These are phyloP conservation scores for Salix arbutifolia DNA, from an alignment of 345 rosid species.

Conservation along the genomic window DNA sequence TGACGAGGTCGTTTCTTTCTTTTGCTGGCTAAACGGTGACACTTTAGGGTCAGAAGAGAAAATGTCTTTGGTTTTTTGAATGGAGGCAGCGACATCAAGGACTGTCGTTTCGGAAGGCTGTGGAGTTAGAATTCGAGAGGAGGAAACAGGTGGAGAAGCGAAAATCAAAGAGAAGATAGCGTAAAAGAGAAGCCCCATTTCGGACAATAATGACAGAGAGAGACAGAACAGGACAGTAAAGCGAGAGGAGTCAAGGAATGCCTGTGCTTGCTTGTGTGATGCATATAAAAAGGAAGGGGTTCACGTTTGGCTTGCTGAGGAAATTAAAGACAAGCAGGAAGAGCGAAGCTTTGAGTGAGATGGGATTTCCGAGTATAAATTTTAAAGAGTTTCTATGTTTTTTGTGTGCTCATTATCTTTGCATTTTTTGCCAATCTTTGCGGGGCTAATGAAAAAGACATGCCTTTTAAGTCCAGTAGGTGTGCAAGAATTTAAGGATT, in stretches of 20 bases:
- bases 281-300: neutral
- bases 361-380: neutral
- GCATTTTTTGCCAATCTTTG: neutral
- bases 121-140: conserved; percentile 30
- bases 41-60: conserved; percentile 14
- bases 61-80: conserved; percentile 25
- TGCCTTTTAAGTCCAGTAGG: neutral
- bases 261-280: neutral
- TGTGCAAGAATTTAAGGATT: neutral
- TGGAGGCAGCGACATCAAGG: conserved; percentile 44
- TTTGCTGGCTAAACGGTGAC: neutral
- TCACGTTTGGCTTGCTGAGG: neutral
- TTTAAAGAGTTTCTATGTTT: neutral
- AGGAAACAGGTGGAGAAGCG: conserved; percentile 19
- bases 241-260: neutral
- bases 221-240: neutral
- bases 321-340: neutral
- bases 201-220: neutral
- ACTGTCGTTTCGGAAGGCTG: conserved; percentile 16
- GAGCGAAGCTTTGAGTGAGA: neutral
- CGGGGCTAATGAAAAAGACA: neutral
- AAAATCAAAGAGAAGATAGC: conserved; percentile 21
- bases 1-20: conserved; percentile 12
- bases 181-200: neutral
- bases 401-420: neutral